Evolutionary conservation across 345 rosid species (phyloP).

Genomic region (Moricandia moricandioides): DNA sequence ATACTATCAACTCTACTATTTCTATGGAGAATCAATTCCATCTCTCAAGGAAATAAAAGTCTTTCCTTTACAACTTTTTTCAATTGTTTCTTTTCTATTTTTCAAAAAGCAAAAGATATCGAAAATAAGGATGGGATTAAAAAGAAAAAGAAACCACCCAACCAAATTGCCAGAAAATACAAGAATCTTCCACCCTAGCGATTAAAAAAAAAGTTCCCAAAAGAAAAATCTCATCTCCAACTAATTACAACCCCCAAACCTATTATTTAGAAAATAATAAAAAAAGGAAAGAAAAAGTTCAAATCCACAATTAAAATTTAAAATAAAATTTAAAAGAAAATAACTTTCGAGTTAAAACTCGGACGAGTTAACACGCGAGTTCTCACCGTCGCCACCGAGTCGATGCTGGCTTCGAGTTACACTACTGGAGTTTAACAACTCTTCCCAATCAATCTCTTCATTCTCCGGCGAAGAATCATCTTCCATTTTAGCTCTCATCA

Average conservation of each 20-base stretch:
- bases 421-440: slow-evolving; percentile 55
- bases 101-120: background rate
- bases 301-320: slow-evolving; percentile 21
- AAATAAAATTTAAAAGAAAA: background rate
- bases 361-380: slow-evolving; percentile 45
- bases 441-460: slow-evolving; percentile 77
- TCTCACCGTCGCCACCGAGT: slow-evolving; percentile 31
- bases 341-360: slow-evolving; percentile 33
- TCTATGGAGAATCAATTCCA: slow-evolving; percentile 28
- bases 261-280: slow-evolving; percentile 6
- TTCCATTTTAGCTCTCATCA: slow-evolving; percentile 39
- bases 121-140: slow-evolving; percentile 10
- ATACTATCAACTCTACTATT: background rate
- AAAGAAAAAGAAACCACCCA: slow-evolving; percentile 8
- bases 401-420: slow-evolving; percentile 26
- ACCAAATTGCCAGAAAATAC: slow-evolving; percentile 18
- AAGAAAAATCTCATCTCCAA: slow-evolving; percentile 13
- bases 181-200: slow-evolving; percentile 6
- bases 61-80: slow-evolving; percentile 19
- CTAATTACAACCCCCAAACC: slow-evolving; percentile 28
- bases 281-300: background rate
- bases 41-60: slow-evolving; percentile 11
- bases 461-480: slow-evolving; percentile 45
- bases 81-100: slow-evolving; percentile 1
- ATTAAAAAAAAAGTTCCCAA: slow-evolving; percentile 10